Conservation (phyloP, 345 rosid genomes). For the Pseudoturritis turrita region DNA sequence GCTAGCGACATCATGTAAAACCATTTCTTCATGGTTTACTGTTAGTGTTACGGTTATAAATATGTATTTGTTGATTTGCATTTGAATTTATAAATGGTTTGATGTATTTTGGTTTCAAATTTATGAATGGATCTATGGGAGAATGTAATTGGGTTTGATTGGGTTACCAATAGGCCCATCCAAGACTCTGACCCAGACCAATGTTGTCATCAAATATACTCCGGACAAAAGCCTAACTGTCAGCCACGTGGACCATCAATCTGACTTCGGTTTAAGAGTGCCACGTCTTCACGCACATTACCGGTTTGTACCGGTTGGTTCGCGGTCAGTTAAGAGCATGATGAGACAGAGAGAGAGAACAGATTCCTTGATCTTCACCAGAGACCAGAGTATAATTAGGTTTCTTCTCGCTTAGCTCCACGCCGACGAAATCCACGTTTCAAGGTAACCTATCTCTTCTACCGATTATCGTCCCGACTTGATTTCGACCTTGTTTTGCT, state of each 20-base stretch:
- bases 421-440: constrained; percentile 12
- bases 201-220: neutral
- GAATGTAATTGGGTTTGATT: too few relatives aligned
- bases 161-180: neutral
- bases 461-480: neutral
- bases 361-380: neutral
- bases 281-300: neutral
- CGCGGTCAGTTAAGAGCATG: neutral
- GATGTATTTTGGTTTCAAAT: too few relatives aligned
- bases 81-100: too few relatives aligned
- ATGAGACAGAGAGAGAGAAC: neutral
- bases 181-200: neutral
- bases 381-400: neutral
- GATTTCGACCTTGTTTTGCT: neutral
- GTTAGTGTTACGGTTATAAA: too few relatives aligned
- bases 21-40: too few relatives aligned
- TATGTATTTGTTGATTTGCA: too few relatives aligned
- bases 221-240: neutral
- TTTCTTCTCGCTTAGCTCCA: constrained; percentile 7
- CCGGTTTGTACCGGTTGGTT: constrained; percentile 5
- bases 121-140: too few relatives aligned
- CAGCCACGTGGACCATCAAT: constrained; percentile 8
- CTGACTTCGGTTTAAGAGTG: neutral
- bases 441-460: neutral
- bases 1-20: too few relatives aligned